Conservation (phyloP, 257 asterid species). For the Gardenia jasminoides region DNA sequence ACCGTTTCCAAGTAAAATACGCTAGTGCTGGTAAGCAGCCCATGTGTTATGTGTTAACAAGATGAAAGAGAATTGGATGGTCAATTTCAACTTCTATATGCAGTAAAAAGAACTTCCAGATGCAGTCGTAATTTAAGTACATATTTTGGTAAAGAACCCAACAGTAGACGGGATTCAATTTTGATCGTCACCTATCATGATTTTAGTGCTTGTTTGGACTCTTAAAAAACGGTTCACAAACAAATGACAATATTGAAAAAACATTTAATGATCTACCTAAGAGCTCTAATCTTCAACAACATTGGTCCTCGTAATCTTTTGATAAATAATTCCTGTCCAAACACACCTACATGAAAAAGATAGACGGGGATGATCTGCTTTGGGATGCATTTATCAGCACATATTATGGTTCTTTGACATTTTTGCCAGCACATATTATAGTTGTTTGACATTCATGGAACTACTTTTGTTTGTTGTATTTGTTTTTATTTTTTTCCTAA, state of each 20-base stretch:
- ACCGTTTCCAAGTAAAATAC: not conserved
- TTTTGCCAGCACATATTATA: no score
- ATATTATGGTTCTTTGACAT: not conserved
- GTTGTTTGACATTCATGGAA: no score
- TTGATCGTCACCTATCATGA: no score
- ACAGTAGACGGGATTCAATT: not conserved
- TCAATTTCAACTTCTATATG: not conserved
- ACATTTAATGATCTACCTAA: no score
- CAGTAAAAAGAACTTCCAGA: not conserved
- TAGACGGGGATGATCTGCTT: not conserved
- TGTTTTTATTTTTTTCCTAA: no score
- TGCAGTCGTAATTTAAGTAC: not conserved
- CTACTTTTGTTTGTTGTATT: no score
- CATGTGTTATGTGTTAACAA: not conserved
- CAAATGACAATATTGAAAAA: no score
- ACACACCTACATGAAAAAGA: not conserved
- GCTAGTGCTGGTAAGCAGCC: not conserved
- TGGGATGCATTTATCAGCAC: not conserved
- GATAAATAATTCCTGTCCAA: no score
- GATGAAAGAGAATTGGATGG: not conserved
- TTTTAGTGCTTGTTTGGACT: not conserved
- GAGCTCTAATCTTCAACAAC: not conserved
- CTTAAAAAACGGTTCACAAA: no score
- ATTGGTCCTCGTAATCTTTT: not conserved
- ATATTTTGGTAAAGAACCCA: not conserved